phyloP scores from a whole-genome alignment of 768 basidiomycete species.

The Tubosaeta sp. region DNA sequence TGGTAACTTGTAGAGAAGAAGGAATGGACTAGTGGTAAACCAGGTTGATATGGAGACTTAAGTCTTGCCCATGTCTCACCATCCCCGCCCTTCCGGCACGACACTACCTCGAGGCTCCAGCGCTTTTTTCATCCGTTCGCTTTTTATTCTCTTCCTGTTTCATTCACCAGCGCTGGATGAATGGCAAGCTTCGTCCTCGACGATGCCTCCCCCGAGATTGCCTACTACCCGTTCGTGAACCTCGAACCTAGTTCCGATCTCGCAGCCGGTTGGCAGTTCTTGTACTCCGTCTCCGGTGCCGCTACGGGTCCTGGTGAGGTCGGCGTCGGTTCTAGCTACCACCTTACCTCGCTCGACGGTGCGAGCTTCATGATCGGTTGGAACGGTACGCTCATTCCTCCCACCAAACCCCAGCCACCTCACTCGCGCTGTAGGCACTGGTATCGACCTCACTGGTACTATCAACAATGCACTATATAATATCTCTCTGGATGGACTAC shows the following conservation, averaged over 20 bases:
- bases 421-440: slow-evolving; percentile 47
- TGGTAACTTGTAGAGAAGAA: slow-evolving; percentile 14
- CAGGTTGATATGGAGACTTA: slow-evolving; percentile 22
- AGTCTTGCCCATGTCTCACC: background rate
- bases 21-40: background rate
- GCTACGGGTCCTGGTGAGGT: slow-evolving; percentile 36
- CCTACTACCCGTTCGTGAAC: slow-evolving; percentile 59
- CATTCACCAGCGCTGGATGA: slow-evolving; percentile 27
- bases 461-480: slow-evolving; percentile 41
- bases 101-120: slow-evolving; percentile 29
- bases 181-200: slow-evolving; percentile 47
- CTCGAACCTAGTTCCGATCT: slow-evolving; percentile 47
- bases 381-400: slow-evolving; percentile 48
- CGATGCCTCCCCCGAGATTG: slow-evolving; percentile 62
- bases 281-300: slow-evolving; percentile 50
- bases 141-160: slow-evolving; percentile 4
- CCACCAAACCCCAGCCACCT: background rate
- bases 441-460: slow-evolving; percentile 56
- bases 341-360: slow-evolving; percentile 57
- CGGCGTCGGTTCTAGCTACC: slow-evolving; percentile 55
- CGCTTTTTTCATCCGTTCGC: slow-evolving; percentile 15
- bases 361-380: slow-evolving; percentile 55
- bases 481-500: slow-evolving; percentile 49
- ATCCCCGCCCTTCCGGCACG: slow-evolving; percentile 10
- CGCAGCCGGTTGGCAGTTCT: slow-evolving; percentile 64